phyloP scores from a whole-genome alignment of 1,284 basidiomycete genomes.

The Trichosporon sp. region DNA sequence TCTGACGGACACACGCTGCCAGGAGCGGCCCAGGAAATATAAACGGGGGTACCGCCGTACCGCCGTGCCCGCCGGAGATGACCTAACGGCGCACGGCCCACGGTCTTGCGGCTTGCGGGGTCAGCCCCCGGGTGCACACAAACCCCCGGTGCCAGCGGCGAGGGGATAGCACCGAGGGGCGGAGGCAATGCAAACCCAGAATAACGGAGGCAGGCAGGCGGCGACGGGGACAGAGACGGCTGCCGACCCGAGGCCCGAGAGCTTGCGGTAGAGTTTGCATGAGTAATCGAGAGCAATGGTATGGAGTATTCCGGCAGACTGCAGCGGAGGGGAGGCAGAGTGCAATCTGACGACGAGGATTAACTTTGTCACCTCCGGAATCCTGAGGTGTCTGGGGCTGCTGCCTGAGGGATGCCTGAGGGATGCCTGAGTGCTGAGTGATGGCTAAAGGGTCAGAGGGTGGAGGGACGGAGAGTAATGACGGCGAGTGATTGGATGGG shows the following conservation, averaged over 20 bases:
- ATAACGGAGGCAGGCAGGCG: not conserved
- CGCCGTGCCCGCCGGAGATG: too few relatives aligned
- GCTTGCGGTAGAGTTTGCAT: not conserved
- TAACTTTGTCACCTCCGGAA: conserved; percentile 6
- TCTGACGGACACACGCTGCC: not conserved
- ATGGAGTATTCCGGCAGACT: not conserved
- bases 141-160: too few relatives aligned
- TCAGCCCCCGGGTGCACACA: too few relatives aligned
- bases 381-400: conserved; percentile 3
- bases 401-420: not conserved
- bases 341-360: not conserved
- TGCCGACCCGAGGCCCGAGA: conserved; percentile 9
- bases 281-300: not conserved
- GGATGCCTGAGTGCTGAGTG: too few relatives aligned
- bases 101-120: too few relatives aligned
- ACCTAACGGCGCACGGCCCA: too few relatives aligned
- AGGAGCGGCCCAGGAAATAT: not conserved
- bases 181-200: not conserved
- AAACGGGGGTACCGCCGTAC: not conserved
- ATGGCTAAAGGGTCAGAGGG: too few relatives aligned
- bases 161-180: not conserved
- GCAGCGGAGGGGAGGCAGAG: not conserved
- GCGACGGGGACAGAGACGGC: not conserved
- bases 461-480: not conserved
- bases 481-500: not conserved